Evolutionary conservation across 148 eudicot genomes (phyloP).

Genomic region (Gaultheria prostrata): DNA sequence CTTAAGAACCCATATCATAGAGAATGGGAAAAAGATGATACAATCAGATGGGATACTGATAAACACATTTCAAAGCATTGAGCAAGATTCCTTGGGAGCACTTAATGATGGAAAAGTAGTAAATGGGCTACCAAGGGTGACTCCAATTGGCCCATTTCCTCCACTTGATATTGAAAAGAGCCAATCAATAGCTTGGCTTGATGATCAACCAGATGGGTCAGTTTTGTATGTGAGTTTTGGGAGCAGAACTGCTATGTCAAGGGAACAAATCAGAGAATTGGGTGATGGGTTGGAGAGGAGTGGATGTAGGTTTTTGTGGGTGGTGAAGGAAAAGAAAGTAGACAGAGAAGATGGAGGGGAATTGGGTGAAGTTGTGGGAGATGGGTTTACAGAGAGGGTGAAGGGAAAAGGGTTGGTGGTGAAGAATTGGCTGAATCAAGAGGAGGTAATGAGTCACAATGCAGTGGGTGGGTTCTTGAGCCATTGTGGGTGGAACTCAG

Average conservation of each 20-base stretch:
- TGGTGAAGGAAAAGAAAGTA: constrained; percentile 14
- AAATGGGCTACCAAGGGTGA: constrained; percentile 16
- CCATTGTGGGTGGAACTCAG: constrained; percentile 11
- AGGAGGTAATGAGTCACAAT: constrained; percentile 7
- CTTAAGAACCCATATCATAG: not conserved
- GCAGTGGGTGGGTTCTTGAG: constrained; percentile 14
- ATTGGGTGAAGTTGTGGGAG: constrained; percentile 1
- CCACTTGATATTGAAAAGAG: constrained; percentile 9
- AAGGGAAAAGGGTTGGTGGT: constrained; percentile 10
- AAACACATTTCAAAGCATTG: constrained; percentile 27
- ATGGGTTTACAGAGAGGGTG: constrained; percentile 7
- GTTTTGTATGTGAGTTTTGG: constrained; percentile 22
- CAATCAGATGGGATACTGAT: constrained; percentile 20
- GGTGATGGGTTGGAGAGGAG: constrained; percentile 14
- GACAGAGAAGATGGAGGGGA: constrained; percentile 14
- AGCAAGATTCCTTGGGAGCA: constrained; percentile 24
- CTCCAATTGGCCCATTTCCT: constrained; percentile 24
- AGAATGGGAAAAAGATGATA: constrained; percentile 12
- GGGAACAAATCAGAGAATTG: constrained; percentile 17
- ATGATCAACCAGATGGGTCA: constrained; percentile 19
- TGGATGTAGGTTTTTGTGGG: constrained; percentile 14
- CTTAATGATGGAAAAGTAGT: constrained; percentile 18
- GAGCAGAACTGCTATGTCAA: constrained; percentile 17
- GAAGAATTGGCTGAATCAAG: constrained; percentile 18
- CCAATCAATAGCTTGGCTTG: constrained; percentile 17